Conservation (phyloP, 164 flowering plant species). For the Vitis cinerea region DNA sequence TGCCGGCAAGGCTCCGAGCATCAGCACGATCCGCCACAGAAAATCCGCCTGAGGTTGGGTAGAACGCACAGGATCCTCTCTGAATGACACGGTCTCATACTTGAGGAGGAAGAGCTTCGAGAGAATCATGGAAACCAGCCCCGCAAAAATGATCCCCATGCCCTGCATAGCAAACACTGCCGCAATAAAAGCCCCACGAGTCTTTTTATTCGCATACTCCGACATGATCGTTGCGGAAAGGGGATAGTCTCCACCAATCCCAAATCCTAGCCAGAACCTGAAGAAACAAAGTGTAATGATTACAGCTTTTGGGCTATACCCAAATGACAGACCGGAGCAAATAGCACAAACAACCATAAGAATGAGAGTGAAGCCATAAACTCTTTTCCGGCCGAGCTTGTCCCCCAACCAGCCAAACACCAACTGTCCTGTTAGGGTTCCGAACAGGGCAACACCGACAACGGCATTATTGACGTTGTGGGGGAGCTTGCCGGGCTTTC, state of each 20-base stretch:
- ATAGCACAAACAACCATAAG: conserved; percentile 10
- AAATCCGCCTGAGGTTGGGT: conserved; percentile 42
- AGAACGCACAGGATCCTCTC: conserved; percentile 12
- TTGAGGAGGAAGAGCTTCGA: conserved; percentile 29
- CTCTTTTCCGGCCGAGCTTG: conserved; percentile 7
- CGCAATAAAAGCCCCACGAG: conserved; percentile 53
- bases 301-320: not conserved
- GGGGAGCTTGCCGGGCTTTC: conserved; percentile 11
- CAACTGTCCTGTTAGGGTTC: conserved; percentile 9
- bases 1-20: conserved; percentile 54
- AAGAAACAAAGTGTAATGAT: conserved; percentile 14
- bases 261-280: conserved; percentile 17
- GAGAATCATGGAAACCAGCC: conserved; percentile 44
- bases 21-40: conserved; percentile 46
- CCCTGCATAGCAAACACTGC: conserved; percentile 69
- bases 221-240: conserved; percentile 39
- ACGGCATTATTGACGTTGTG: conserved; percentile 13
- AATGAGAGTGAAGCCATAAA: conserved; percentile 12
- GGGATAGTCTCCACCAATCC: conserved; percentile 12
- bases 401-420: not conserved
- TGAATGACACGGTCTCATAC: conserved; percentile 16
- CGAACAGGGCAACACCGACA: conserved; percentile 10
- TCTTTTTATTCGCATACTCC: conserved; percentile 48
- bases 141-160: conserved; percentile 51
- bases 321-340: conserved; percentile 12